Evolutionary conservation across 805 yeast species (phyloP).

Genomic region (Candida berthetii): DNA sequence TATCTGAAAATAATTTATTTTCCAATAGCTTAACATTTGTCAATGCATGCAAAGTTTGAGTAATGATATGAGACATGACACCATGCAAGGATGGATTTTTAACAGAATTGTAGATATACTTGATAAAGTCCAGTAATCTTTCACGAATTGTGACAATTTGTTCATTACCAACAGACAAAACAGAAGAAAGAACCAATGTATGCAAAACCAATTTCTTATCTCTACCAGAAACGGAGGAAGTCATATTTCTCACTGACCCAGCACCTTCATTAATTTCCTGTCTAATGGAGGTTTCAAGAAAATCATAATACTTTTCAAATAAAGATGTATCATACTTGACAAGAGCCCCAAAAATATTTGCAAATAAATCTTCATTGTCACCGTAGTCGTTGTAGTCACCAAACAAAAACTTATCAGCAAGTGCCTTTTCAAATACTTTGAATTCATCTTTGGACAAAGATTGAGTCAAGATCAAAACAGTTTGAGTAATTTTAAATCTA

Average conservation of each 20-base stretch:
- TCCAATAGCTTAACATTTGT: slow-evolving; percentile 57
- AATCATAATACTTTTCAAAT: slow-evolving; percentile 18
- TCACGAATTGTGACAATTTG: slow-evolving; percentile 35
- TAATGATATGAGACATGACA: slow-evolving; percentile 55
- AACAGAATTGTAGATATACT: slow-evolving; percentile 20
- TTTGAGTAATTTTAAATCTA: slow-evolving; percentile 32
- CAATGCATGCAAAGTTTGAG: slow-evolving; percentile 58
- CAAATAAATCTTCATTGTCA: slow-evolving; percentile 59
- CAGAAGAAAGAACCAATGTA: slow-evolving; percentile 61
- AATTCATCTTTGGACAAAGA: slow-evolving; percentile 56
- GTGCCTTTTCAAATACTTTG: slow-evolving; percentile 30
- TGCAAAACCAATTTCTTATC: slow-evolving; percentile 75
- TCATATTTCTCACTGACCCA: slow-evolving; percentile 59
- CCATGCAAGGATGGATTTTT: slow-evolving; percentile 53
- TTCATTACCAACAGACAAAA: slow-evolving; percentile 61
- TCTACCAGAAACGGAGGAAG: slow-evolving; percentile 62
- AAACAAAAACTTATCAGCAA: slow-evolving; percentile 34
- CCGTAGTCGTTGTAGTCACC: slow-evolving; percentile 53
- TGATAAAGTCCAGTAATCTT: slow-evolving; percentile 35
- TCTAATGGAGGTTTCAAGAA: slow-evolving; percentile 37
- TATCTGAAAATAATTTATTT: slow-evolving; percentile 45
- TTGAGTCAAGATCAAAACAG: slow-evolving; percentile 46
- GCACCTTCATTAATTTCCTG: slow-evolving; percentile 77
- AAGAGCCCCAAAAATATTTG: slow-evolving; percentile 67
- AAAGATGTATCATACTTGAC: slow-evolving; percentile 45